Conservation (phyloP, 345 rosid genomes). For the Acer saccharum region DNA sequence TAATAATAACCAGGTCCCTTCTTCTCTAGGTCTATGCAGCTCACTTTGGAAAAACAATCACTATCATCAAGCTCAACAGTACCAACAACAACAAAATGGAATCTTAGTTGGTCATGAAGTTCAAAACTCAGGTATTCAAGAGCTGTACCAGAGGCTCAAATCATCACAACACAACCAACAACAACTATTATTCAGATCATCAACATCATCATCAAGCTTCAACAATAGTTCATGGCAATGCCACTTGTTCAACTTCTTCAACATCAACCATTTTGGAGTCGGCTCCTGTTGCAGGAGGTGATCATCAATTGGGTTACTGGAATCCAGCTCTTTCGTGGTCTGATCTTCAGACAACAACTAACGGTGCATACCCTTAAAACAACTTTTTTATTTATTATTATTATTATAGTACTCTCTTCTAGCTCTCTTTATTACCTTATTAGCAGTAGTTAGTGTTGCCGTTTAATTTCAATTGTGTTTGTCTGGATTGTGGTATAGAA, state of each 20-base stretch:
- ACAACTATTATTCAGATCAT: slow-evolving; percentile 27
- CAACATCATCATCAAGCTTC: slow-evolving; percentile 29
- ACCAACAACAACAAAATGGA: slow-evolving; percentile 51
- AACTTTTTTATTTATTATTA: background rate
- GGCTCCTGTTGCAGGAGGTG: slow-evolving; percentile 47
- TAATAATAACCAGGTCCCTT: slow-evolving; percentile 31
- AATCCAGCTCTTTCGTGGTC: slow-evolving; percentile 61
- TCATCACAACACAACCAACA: slow-evolving; percentile 23
- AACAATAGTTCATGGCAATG: slow-evolving; percentile 36
- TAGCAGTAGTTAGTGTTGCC: slow-evolving; percentile 15
- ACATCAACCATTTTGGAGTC: slow-evolving; percentile 46
- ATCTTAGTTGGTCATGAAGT: slow-evolving; percentile 30
- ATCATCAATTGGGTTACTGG: slow-evolving; percentile 48
- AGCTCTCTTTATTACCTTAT: slow-evolving; percentile 1
- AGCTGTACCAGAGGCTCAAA: slow-evolving; percentile 62
- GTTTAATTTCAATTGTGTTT: slow-evolving; percentile 6
- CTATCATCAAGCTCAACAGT: slow-evolving; percentile 36
- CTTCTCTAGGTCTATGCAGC: slow-evolving; percentile 44
- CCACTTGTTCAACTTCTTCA: slow-evolving; percentile 22
- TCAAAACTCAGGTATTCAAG: slow-evolving; percentile 57
- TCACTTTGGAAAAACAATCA: slow-evolving; percentile 49
- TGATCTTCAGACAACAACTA: slow-evolving; percentile 61
- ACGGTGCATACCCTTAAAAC: slow-evolving; percentile 62
- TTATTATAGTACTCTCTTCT: background rate
- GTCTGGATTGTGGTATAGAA: slow-evolving; percentile 42